These are phyloP conservation scores for Collybia mongolica DNA, from an alignment of 768 basidiomycete species.

Conservation along the genomic window DNA sequence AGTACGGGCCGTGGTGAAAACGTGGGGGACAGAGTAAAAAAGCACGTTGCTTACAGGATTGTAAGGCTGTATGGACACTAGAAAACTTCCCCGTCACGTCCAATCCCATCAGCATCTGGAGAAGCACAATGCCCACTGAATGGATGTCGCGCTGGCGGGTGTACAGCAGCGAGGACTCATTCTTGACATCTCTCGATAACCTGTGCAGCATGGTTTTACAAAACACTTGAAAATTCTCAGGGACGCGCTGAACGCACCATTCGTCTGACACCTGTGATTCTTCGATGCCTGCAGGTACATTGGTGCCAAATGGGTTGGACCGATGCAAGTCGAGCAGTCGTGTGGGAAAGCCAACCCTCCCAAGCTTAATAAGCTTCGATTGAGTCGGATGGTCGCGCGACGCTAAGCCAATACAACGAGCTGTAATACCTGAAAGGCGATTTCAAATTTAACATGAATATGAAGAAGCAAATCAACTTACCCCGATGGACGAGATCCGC, in stretches of 20 bases:
- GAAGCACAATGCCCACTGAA: constrained; percentile 70
- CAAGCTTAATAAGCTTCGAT: constrained; percentile 70
- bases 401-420: constrained; percentile 61
- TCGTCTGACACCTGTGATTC: constrained; percentile 48
- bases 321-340: constrained; percentile 77
- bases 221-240: neutral
- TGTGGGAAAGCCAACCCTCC: constrained; percentile 69
- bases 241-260: constrained; percentile 21
- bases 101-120: constrained; percentile 86
- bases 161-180: constrained; percentile 73
- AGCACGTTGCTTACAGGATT: constrained; percentile 42
- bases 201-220: constrained; percentile 28
- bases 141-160: constrained; percentile 82
- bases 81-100: constrained; percentile 58
- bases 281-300: constrained; percentile 24
- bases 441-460: too few relatives aligned
- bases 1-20: neutral
- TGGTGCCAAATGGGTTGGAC: constrained; percentile 73
- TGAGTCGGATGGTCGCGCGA: constrained; percentile 48
- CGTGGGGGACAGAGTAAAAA: neutral
- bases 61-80: constrained; percentile 57
- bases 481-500: constrained; percentile 71
- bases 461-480: constrained; percentile 18
- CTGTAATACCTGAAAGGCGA: constrained; percentile 45
- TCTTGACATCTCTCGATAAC: constrained; percentile 76